phyloP scores from a whole-genome alignment of 192 early-diverging fungal genomes.

The Coemansia erecta region DNA sequence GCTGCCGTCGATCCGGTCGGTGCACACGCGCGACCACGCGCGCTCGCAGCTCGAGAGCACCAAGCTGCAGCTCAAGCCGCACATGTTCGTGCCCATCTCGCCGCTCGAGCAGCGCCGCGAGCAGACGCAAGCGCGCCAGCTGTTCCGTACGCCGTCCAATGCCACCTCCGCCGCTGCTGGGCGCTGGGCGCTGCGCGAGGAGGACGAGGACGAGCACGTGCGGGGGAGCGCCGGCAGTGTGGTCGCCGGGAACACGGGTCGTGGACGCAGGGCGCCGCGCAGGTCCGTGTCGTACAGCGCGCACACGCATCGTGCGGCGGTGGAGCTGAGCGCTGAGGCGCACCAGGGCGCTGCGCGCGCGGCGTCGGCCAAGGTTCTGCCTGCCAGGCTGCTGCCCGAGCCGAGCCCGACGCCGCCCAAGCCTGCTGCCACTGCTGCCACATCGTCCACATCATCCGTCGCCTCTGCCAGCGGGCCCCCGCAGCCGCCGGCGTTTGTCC shows the following conservation, averaged over 20 bases:
- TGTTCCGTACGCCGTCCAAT: too few relatives aligned
- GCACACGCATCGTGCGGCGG: conserved; percentile 15
- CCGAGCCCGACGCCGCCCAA: background rate
- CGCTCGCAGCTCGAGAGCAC: conserved; percentile 21
- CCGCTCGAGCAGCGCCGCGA: conserved; percentile 51
- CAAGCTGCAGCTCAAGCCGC: conserved; percentile 22
- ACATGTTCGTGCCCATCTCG: conserved; percentile 49
- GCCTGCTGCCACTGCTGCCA: background rate
- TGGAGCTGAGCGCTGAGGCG: conserved; percentile 17
- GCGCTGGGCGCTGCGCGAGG: conserved; percentile 42
- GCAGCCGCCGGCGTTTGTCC: too few relatives aligned
- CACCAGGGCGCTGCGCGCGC: conserved; percentile 8
- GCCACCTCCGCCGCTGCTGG: background rate
- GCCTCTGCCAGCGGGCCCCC: background rate
- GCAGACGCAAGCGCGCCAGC: conserved; percentile 10
- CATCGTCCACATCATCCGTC: background rate
- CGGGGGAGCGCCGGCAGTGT: conserved; percentile 3
- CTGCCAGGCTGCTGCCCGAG: too few relatives aligned
- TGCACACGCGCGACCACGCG: conserved; percentile 18
- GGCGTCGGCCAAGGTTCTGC: too few relatives aligned
- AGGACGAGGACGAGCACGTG: conserved; percentile 42
- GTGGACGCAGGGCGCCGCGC: conserved; percentile 17
- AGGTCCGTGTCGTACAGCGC: conserved; percentile 48
- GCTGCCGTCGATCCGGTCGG: conserved; percentile 38
- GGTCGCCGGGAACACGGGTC: conserved; percentile 7